Base-by-base conservation (phyloP, 441 rosid genomes). In the Gossypium schwendimanii region DNA sequence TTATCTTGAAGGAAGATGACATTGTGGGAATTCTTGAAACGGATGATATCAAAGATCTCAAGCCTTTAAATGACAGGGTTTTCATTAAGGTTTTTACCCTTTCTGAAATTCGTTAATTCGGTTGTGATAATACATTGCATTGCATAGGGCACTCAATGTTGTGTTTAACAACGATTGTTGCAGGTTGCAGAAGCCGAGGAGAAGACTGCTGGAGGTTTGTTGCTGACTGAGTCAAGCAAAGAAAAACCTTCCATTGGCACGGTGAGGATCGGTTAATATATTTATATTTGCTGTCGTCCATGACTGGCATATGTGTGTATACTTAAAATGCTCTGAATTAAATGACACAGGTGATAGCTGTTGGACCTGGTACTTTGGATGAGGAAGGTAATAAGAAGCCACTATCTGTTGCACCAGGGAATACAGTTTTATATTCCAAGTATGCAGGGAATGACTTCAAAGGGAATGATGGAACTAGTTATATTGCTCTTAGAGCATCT, bases 181-280 rank as follows among this genome's bases (percentile, higher is more conserved):
- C 76, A 95, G 99, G 83, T 95, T 69, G 92, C 91, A 60, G 93
- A 86, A 78, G 96, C 97, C 2, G 96, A 95, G 87, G 90, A 86
- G 86, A 92, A 87, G 75, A 95, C 98, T 66, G 87, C 99, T 8
- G 98, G 98, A 58, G 99, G 99, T 54, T 79, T 95, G 86, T 75
- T 92, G 77, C 77, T 95, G 79, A 92, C 97, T 0, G 93, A 88
- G 77, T 89, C 94, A 52, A 80, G 85, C 80, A 91, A 92, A 82
- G 98, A 95, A 79, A 92, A 95, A 64, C 98, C 98, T 76, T 92
- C 98, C 11, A 84, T 91, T 54, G 99, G 99, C 79, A 82, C 81
- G 49, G 99, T 92, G 79, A 80, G 84, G 14, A 31, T 14, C 1
- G 2, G 6, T 26, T 18, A 2, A 33, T 33, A 33, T 33, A 6